A percentile compares a stretch with the other conserved stretches of the same genome.
These are phyloP conservation scores for Aspergillus pseudotamarii DNA, from an alignment of 2,329 filamentous ascomycete genomes.

Conservation along the genomic window DNA sequence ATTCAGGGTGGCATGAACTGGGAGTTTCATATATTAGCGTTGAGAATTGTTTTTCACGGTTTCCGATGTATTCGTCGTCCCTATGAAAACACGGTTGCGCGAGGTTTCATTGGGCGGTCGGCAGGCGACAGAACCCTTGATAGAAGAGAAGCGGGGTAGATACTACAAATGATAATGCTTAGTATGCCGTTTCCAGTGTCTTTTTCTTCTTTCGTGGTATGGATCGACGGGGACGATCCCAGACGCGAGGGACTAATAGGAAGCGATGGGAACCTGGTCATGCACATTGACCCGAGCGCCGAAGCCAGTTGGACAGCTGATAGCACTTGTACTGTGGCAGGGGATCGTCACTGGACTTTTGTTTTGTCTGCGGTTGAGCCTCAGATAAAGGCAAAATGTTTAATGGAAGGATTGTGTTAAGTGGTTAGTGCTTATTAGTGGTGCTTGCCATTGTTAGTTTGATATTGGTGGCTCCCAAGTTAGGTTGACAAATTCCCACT, in stretches of 20 bases:
- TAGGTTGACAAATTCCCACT: slow-evolving; percentile 1
- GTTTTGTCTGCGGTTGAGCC: slow-evolving; percentile 3
- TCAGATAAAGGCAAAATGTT: not conserved
- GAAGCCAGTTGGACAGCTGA: not conserved
- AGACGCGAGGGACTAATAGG: slow-evolving; percentile 1
- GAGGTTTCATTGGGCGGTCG: not conserved
- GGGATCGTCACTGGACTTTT: not conserved
- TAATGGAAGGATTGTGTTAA: not conserved
- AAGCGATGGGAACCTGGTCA: not conserved
- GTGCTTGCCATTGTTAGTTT: not conserved
- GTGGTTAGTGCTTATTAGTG: slow-evolving; percentile 4
- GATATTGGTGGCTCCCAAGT: not conserved
- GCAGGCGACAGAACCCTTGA: not conserved
- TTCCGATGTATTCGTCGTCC: not conserved
- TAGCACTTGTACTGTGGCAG: not conserved
- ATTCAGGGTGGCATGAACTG: slow-evolving; percentile 1
- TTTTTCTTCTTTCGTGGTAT: not conserved
- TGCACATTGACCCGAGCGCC: not conserved
- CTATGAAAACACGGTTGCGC: not conserved
- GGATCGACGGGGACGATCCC: slow-evolving; percentile 6
- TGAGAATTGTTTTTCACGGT: not conserved
- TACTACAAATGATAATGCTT: not conserved
- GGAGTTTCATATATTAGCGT: slow-evolving; percentile 3
- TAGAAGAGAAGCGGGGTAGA: slow-evolving; percentile 10
- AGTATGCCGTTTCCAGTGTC: not conserved